Evolutionary conservation across 148 eudicot genomes (phyloP).

Genomic region (Rhododendron simsii): DNA sequence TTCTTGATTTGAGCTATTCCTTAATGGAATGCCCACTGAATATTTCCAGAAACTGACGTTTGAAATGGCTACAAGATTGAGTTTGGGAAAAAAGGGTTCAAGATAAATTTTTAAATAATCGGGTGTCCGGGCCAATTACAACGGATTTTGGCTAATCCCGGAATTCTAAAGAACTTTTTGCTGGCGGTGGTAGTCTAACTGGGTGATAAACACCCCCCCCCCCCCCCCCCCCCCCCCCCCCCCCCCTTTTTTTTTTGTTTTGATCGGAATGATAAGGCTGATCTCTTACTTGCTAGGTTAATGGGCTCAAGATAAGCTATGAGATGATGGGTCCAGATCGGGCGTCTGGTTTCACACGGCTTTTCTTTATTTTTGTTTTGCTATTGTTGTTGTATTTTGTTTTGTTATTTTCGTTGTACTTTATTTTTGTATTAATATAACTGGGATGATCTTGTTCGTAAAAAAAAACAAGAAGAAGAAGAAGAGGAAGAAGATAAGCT

Average conservation of each 20-base stretch:
- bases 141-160: background rate
- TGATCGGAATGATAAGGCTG: background rate
- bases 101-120: background rate
- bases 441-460: too few species aligned
- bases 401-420: too few species aligned
- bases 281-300: background rate
- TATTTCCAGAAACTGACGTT: background rate
- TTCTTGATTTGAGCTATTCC: background rate
- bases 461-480: too few species aligned
- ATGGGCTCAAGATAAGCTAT: background rate
- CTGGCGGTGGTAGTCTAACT: background rate
- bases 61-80: background rate
- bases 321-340: background rate
- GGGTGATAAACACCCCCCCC: too few species aligned
- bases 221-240: too few species aligned
- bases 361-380: too few species aligned
- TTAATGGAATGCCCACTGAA: conserved; percentile 11
- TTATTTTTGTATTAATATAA: too few species aligned
- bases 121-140: background rate
- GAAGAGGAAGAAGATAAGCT: background rate
- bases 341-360: too few species aligned
- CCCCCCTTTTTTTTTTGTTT: background rate
- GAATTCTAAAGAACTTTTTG: background rate
- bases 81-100: background rate
- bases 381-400: too few species aligned